Percentiles rank a stretch among this genome's conserved stretches.
These are phyloP conservation scores for Volvox africanus DNA, from an alignment of 139 green algal species.

Conservation along the genomic window DNA sequence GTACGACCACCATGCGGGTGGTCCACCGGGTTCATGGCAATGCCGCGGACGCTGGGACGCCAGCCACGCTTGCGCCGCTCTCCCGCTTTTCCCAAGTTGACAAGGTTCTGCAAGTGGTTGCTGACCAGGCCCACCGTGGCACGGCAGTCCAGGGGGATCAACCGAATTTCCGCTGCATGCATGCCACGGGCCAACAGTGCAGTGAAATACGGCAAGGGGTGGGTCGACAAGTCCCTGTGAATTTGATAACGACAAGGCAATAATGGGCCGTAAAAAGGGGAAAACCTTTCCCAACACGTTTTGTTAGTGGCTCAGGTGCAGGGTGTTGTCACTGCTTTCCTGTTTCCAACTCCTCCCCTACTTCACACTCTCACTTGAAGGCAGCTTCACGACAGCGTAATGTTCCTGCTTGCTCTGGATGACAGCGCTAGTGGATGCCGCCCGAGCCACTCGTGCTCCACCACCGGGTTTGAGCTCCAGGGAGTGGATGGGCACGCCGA, in stretches of 20 bases:
- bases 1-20: conserved; percentile 91
- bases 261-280: no score
- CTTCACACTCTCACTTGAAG: conserved; percentile 74
- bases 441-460: conserved; percentile 83
- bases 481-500: conserved; percentile 83
- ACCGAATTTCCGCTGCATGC: conserved; percentile 77
- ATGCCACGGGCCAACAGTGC: no score
- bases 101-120: conserved; percentile 89
- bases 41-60: conserved; percentile 74
- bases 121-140: conserved; percentile 91
- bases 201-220: no score
- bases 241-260: no score
- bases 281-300: no score
- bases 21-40: conserved; percentile 97
- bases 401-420: conserved; percentile 76
- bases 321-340: no score
- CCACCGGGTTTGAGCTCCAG: conserved; percentile 88
- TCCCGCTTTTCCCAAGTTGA: conserved; percentile 72
- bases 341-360: background rate
- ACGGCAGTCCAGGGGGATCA: conserved; percentile 79
- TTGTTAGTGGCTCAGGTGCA: no score
- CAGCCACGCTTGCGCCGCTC: conserved; percentile 42
- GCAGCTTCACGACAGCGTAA: conserved; percentile 83
- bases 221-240: no score
- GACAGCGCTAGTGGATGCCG: conserved; percentile 79